These are phyloP conservation scores for Gyrodon lividus DNA, from an alignment of 768 basidiomycete species.

Conservation along the genomic window DNA sequence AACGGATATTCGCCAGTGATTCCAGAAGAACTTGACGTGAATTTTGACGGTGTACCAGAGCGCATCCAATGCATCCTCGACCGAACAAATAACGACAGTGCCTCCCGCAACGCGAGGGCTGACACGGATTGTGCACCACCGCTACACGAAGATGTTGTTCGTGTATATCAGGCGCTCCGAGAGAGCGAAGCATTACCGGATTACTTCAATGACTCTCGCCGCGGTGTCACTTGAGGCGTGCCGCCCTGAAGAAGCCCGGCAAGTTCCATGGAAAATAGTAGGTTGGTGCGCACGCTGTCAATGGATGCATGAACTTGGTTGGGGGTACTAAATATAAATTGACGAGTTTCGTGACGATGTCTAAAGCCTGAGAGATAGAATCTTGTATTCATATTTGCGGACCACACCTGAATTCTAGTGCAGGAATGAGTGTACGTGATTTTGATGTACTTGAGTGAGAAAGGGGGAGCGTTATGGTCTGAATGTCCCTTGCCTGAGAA, in stretches of 20 bases:
- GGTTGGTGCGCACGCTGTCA: conserved; percentile 26
- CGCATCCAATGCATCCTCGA: background rate
- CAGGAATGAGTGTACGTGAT: conserved; percentile 28
- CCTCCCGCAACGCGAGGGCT: background rate
- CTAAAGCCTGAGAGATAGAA: conserved; percentile 28
- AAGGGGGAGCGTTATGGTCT: conserved; percentile 9
- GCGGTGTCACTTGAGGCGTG: conserved; percentile 6
- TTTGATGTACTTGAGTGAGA: conserved; percentile 10
- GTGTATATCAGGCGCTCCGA: conserved; percentile 9
- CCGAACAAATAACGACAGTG: background rate
- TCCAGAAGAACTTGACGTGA: conserved; percentile 18
- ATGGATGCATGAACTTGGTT: conserved; percentile 3
- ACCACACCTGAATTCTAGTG: conserved; percentile 2
- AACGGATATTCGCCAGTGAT: conserved; percentile 3
- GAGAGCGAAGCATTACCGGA: conserved; percentile 8
- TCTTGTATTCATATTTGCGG: conserved; percentile 4
- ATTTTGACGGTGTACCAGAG: background rate
- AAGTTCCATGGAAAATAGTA: conserved; percentile 13
- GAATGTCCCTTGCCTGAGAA: conserved; percentile 25
- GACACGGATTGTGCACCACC: background rate
- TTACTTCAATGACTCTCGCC: conserved; percentile 14
- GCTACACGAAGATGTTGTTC: conserved; percentile 8
- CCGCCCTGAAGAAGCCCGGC: conserved; percentile 6
- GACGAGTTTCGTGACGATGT: conserved; percentile 10
- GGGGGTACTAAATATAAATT: conserved; percentile 9